These are phyloP conservation scores for Prunus mume DNA, from an alignment of 306 rosid species.

Conservation along the genomic window DNA sequence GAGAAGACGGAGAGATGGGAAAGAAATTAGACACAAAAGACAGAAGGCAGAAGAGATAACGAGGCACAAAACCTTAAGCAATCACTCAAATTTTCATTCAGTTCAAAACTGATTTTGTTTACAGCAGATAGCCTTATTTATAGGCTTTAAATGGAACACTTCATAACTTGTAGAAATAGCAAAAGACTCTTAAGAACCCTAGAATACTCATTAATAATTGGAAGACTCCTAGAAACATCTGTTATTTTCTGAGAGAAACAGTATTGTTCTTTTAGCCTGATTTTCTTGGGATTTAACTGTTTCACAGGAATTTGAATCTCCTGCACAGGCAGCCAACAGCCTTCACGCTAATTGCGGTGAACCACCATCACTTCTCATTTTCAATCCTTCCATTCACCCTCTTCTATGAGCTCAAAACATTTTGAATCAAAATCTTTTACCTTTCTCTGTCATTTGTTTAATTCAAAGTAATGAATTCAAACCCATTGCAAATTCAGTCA, in stretches of 20 bases:
- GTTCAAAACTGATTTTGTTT: background rate
- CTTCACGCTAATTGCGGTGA: constrained; percentile 68
- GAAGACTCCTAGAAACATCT: background rate
- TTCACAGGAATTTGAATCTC: constrained; percentile 72
- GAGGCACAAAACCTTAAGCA: background rate
- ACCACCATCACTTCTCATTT: constrained; percentile 13
- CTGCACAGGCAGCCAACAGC: constrained; percentile 59
- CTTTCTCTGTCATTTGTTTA: background rate
- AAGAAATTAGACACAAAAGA: background rate
- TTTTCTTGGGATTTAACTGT: constrained; percentile 18
- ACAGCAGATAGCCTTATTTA: background rate
- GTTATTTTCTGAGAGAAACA: background rate
- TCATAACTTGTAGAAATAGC: background rate
- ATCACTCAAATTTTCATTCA: background rate
- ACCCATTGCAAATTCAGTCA: constrained; percentile 6
- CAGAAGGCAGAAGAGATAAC: background rate
- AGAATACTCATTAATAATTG: too few relatives aligned
- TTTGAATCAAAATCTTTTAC: background rate
- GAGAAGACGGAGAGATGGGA: background rate
- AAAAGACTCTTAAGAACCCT: background rate
- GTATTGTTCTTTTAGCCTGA: background rate
- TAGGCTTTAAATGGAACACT: background rate
- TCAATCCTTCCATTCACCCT: constrained; percentile 1
- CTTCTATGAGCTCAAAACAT: background rate
- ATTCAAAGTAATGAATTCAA: background rate